Conservation (phyloP, 1,284 basidiomycete genomes). For the Microbotryomycetes sp. region DNA sequence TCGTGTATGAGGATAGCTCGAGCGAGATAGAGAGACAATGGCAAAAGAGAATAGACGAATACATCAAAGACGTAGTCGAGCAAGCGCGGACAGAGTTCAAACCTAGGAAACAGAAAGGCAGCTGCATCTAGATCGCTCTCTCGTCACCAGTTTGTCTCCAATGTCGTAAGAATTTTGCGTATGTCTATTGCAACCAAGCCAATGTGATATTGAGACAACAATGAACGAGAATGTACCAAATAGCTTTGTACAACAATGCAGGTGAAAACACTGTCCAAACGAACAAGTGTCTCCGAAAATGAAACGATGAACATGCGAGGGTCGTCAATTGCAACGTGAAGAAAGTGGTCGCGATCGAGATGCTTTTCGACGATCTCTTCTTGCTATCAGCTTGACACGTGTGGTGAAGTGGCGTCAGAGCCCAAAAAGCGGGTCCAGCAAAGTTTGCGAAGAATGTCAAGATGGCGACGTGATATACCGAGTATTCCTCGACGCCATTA, state of each 20-base stretch:
- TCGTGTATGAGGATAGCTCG: conserved; percentile 36
- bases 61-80: conserved; percentile 48
- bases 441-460: conserved; percentile 34
- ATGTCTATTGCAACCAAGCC: not conserved
- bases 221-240: conserved; percentile 23
- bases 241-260: conserved; percentile 20
- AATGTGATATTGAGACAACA: conserved; percentile 8
- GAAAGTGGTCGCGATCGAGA: conserved; percentile 6
- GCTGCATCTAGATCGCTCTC: conserved; percentile 54
- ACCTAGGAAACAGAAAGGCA: conserved; percentile 61
- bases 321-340: conserved; percentile 15
- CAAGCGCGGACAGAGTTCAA: conserved; percentile 52
- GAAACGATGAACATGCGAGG: conserved; percentile 14
- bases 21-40: conserved; percentile 13
- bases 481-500: conserved; percentile 26
- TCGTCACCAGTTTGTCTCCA: too few species aligned
- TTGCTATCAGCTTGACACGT: too few species aligned
- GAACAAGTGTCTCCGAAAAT: conserved; percentile 32
- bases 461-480: conserved; percentile 24
- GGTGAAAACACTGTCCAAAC: conserved; percentile 34
- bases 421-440: conserved; percentile 24
- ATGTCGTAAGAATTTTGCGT: not conserved
- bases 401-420: conserved; percentile 6
- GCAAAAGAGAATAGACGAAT: conserved; percentile 37
- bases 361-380: too few species aligned